Percentiles rank a stretch among this genome's conserved stretches.
phyloP scores from a whole-genome alignment of 176 grass and related monocot genomes.

The Carex myosuroides region DNA sequence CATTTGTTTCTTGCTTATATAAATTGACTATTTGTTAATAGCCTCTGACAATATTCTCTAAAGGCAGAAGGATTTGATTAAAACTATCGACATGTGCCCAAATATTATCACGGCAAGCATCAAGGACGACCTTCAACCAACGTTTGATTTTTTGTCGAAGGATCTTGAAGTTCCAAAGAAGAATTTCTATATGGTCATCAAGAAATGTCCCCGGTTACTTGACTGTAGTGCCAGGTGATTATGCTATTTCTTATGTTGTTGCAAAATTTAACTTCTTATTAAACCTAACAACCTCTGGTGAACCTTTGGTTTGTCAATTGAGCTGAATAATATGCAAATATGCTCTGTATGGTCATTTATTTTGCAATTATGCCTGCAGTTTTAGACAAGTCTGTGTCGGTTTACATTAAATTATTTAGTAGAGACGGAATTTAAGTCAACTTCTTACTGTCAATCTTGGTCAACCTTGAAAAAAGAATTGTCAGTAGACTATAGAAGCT shows the following conservation, averaged over 20 bases:
- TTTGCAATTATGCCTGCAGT: neutral
- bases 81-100: constrained; percentile 53
- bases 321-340: neutral
- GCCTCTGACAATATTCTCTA: neutral
- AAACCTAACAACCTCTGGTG: neutral
- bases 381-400: neutral
- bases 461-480: neutral
- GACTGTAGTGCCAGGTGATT: constrained; percentile 36
- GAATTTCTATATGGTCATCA: constrained; percentile 34
- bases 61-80: constrained; percentile 42
- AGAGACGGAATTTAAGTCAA: neutral
- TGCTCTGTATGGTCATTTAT: neutral
- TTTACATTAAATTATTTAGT: neutral
- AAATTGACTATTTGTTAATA: neutral
- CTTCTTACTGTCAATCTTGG: neutral
- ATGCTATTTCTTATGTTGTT: neutral
- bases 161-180: constrained; percentile 40
- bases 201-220: constrained; percentile 58
- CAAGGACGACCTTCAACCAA: constrained; percentile 36
- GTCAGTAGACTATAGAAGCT: neutral
- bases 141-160: constrained; percentile 57
- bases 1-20: neutral
- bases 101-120: constrained; percentile 43
- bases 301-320: neutral
- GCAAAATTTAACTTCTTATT: neutral